phyloP scores from a whole-genome alignment of 495 filamentous ascomycete species.

The Darksidea phi region DNA sequence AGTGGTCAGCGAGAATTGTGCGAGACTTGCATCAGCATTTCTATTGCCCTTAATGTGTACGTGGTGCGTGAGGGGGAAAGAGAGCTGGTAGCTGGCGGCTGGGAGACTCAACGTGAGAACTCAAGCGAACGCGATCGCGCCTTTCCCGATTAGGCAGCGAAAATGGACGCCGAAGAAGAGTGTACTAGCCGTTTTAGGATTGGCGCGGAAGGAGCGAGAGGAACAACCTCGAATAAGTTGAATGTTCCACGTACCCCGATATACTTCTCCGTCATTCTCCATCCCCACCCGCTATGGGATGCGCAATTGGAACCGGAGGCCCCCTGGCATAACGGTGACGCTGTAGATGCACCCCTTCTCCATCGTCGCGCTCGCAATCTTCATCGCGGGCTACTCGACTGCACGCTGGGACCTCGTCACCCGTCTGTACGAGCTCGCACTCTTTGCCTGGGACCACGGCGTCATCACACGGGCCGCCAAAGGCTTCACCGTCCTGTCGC shows the following conservation, averaged over 20 bases:
- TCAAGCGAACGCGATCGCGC: background rate
- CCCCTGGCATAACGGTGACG: background rate
- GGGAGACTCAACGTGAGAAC: too few relatives aligned
- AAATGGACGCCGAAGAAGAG: background rate
- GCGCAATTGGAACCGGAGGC: too few relatives aligned
- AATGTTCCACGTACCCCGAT: too few relatives aligned
- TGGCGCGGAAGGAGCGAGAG: too few relatives aligned
- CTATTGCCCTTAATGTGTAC: too few relatives aligned
- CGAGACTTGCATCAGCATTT: background rate
- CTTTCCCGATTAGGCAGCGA: background rate
- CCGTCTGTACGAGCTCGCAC: constrained; percentile 88
- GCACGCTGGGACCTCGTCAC: constrained; percentile 98
- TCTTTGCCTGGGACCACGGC: constrained; percentile 98
- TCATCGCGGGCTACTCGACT: constrained; percentile 98
- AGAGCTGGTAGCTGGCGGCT: too few relatives aligned
- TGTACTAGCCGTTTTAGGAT: too few relatives aligned
- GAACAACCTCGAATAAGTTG: too few relatives aligned
- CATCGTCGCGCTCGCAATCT: constrained; percentile 89
- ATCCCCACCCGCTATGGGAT: too few relatives aligned
- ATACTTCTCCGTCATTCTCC: too few relatives aligned
- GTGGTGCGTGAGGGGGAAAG: too few relatives aligned
- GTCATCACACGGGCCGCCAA: constrained; percentile 80
- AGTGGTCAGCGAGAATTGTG: background rate
- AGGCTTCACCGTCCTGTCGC: constrained; percentile 69
- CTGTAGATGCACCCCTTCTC: constrained; percentile 88